Conservation (phyloP, 257 asterid genomes). For the Asclepias syriaca region DNA sequence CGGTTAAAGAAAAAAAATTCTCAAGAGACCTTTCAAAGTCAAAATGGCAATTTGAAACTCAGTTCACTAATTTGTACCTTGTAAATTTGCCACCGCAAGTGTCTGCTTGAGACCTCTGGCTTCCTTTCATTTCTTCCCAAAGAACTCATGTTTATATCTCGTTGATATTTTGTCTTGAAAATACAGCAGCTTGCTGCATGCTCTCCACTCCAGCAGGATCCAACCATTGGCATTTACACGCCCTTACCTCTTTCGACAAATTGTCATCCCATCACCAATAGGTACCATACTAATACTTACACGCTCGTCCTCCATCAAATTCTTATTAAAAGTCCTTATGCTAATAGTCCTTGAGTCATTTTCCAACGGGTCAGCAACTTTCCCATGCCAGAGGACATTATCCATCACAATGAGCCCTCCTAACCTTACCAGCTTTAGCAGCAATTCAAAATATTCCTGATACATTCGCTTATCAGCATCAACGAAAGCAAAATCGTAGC, state of each 20-base stretch:
- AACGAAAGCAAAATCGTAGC: slow-evolving; percentile 91
- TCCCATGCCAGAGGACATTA: slow-evolving; percentile 96
- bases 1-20: background rate
- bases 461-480: slow-evolving; percentile 96
- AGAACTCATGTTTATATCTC: background rate
- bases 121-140: background rate
- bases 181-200: background rate
- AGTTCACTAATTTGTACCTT: background rate
- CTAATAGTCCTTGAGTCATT: slow-evolving; percentile 61
- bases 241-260: slow-evolving; percentile 46
- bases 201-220: background rate
- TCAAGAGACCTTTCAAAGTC: too few species aligned
- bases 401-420: slow-evolving; percentile 88
- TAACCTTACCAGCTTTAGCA: slow-evolving; percentile 81
- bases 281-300: slow-evolving; percentile 95
- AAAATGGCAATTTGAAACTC: too few species aligned
- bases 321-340: slow-evolving; percentile 60
- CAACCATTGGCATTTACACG: background rate
- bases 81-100: background rate
- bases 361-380: slow-evolving; percentile 88
- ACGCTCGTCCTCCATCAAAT: slow-evolving; percentile 66
- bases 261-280: slow-evolving; percentile 85
- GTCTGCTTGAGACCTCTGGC: too few species aligned
- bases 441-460: slow-evolving; percentile 75
- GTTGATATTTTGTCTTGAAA: background rate